Base-by-base conservation (phyloP, 495 filamentous ascomycete species). In the Aspergillus homomorphus region DNA sequence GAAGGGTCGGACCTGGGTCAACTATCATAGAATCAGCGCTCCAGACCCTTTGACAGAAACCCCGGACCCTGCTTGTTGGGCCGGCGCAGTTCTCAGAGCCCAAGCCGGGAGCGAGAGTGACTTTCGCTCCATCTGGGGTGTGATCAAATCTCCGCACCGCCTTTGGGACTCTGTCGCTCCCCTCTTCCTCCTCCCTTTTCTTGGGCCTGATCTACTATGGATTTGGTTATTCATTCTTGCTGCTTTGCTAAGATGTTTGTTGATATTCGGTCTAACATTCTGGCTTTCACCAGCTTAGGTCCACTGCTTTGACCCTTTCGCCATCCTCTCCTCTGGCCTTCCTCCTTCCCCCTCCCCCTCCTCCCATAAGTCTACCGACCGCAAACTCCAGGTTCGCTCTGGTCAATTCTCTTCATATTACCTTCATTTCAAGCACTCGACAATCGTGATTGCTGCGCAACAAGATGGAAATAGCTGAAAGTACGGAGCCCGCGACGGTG, bases 71-170 rank as follows among this genome's bases (percentile, higher is more conserved):
- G 26, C 51, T 9, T 52, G 45, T 59, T 56, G 55, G 57, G 28
- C 57, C 52, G 63, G 66, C 69, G 70, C 70, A 65, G 62, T 58
- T 52, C 51, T 53, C 51, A 54, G 59, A 55, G 59, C 54, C 56
- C 26, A 54, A 62, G 50, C 59, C 56, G 61, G 61, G 56, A 62
- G 54, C 63, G 62, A 58, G 61, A 56, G 57, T 61, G 62, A 66
- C 53, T 58, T 62, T 59, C 66, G 54, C 54, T 69, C 63, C 63
- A 63, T 67, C 62, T 75, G 70, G 71, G 71, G 71, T 65, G 62
- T 68, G 68, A 72, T 72, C 71, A 75, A 77, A 73, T 76, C 74
- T 77, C 75, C 75, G 75, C 75, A 77, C 75, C 75, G 75, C 75
- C 75, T 77, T 67, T 66, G 64, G 48, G 42, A 60, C 48, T 53